Evolutionary conservation across 768 basidiomycete species (phyloP).

Genomic region (Psilocybe subaeruginosa): DNA sequence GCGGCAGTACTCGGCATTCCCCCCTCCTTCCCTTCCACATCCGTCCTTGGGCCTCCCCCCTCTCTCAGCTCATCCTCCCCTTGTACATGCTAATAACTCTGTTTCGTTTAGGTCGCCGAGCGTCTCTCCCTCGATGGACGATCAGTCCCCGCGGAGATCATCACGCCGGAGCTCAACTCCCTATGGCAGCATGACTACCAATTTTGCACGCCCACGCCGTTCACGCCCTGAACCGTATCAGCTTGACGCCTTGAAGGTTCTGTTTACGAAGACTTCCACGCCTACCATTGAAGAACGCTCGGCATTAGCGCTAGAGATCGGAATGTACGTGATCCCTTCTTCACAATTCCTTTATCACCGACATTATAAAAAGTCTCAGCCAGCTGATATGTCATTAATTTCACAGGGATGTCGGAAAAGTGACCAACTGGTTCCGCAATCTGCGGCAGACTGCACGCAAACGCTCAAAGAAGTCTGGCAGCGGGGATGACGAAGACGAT

Average conservation of each 20-base stretch:
- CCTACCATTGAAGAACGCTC: slow-evolving; percentile 83
- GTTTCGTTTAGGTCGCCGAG: slow-evolving; percentile 38
- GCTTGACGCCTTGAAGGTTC: slow-evolving; percentile 71
- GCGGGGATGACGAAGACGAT: slow-evolving; percentile 49
- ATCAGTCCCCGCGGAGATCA: slow-evolving; percentile 39
- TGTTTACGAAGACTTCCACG: slow-evolving; percentile 68
- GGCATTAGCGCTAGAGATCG: slow-evolving; percentile 73
- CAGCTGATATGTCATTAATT: slow-evolving; percentile 16
- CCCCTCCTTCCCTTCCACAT: slow-evolving; percentile 46
- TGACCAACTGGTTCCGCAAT: slow-evolving; percentile 90
- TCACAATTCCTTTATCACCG: slow-evolving; percentile 11
- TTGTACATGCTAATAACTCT: slow-evolving; percentile 31
- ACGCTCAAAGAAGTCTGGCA: slow-evolving; percentile 56
- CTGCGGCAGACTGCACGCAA: slow-evolving; percentile 81
- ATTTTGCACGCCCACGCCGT: slow-evolving; percentile 61
- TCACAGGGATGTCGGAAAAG: slow-evolving; percentile 76
- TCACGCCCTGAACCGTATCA: slow-evolving; percentile 82
- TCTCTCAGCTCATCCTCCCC: slow-evolving; percentile 35
- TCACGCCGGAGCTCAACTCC: slow-evolving; percentile 45
- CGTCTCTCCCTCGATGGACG: slow-evolving; percentile 42
- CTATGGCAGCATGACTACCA: slow-evolving; percentile 40
- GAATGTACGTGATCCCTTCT: slow-evolving; percentile 55
- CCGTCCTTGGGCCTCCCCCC: slow-evolving; percentile 46
- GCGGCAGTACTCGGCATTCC: slow-evolving; percentile 50
- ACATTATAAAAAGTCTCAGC: slow-evolving; percentile 6